phyloP scores from a whole-genome alignment of 306 rosid genomes.

The Trichosanthes cucumerina region DNA sequence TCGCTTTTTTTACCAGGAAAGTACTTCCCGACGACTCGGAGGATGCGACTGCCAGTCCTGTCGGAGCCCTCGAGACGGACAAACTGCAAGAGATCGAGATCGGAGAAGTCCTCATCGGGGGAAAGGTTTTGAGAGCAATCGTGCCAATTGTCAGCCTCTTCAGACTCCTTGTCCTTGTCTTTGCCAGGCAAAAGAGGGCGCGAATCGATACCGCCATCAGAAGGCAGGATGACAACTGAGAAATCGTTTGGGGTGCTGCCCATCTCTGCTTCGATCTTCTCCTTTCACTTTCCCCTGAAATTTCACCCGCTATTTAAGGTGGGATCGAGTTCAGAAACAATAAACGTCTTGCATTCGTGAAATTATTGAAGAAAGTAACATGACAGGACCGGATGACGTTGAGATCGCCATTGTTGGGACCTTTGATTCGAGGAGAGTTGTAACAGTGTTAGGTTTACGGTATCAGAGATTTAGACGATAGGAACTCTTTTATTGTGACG shows the following conservation, averaged over 20 bases:
- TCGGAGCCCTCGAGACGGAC: constrained; percentile 58
- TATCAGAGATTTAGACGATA: no score
- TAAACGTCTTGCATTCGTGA: background rate
- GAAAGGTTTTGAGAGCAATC: constrained; percentile 62
- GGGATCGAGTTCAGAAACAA: background rate
- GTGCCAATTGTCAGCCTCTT: constrained; percentile 60
- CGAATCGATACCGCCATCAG: constrained; percentile 61
- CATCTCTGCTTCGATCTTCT: constrained; percentile 31
- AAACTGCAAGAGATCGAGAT: constrained; percentile 73
- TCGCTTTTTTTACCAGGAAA: constrained; percentile 51
- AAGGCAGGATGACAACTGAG: constrained; percentile 75
- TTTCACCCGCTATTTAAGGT: background rate
- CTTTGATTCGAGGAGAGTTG: background rate
- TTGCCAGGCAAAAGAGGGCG: constrained; percentile 50
- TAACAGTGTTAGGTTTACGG: no score
- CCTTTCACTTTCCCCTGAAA: background rate
- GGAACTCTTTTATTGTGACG: no score
- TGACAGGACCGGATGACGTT: background rate
- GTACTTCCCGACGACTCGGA: constrained; percentile 74
- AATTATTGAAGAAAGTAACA: background rate
- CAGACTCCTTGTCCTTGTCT: constrained; percentile 7
- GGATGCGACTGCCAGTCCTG: constrained; percentile 42
- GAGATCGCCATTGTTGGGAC: background rate
- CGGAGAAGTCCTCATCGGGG: constrained; percentile 88
- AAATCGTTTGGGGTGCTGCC: constrained; percentile 54